Evolutionary conservation across 1,284 basidiomycete species (phyloP).

Genomic region (Cryptococcus neoformans): DNA sequence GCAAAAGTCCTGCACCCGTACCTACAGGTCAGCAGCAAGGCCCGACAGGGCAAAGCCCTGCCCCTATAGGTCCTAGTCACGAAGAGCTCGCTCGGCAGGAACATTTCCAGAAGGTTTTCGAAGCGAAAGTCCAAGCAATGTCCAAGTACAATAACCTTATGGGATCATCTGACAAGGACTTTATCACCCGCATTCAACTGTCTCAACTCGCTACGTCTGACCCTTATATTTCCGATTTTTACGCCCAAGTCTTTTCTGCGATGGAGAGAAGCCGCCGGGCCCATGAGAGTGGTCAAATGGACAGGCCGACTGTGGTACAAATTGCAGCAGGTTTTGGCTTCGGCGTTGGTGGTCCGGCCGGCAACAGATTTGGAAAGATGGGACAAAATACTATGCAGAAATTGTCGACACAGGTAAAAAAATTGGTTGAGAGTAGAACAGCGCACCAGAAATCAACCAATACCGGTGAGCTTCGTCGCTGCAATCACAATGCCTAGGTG

Average conservation of each 20-base stretch:
- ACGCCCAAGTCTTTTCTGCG: conserved; percentile 92
- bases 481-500: background rate
- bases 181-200: conserved; percentile 98
- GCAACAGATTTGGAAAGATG: conserved; percentile 66
- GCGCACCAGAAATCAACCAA: conserved; percentile 79
- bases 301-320: conserved; percentile 72
- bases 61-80: conserved; percentile 22
- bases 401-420: conserved; percentile 96
- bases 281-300: conserved; percentile 44
- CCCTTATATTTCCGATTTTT: conserved; percentile 97
- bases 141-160: conserved; percentile 96
- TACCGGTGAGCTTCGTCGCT: conserved; percentile 54
- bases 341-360: conserved; percentile 64
- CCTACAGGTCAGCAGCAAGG: background rate
- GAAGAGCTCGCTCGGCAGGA: conserved; percentile 39
- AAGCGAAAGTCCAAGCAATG: conserved; percentile 55
- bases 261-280: conserved; percentile 73
- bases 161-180: conserved; percentile 91
- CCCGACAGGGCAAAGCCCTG: conserved; percentile 2
- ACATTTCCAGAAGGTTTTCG: conserved; percentile 32
- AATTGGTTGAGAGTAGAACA: conserved; percentile 90
- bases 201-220: conserved; percentile 95
- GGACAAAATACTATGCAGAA: conserved; percentile 74
- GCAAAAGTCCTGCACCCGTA: conserved; percentile 15
- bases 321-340: conserved; percentile 72